Conservation (phyloP, 2,329 filamentous ascomycete genomes). For the Ophiobolus disseminans region DNA sequence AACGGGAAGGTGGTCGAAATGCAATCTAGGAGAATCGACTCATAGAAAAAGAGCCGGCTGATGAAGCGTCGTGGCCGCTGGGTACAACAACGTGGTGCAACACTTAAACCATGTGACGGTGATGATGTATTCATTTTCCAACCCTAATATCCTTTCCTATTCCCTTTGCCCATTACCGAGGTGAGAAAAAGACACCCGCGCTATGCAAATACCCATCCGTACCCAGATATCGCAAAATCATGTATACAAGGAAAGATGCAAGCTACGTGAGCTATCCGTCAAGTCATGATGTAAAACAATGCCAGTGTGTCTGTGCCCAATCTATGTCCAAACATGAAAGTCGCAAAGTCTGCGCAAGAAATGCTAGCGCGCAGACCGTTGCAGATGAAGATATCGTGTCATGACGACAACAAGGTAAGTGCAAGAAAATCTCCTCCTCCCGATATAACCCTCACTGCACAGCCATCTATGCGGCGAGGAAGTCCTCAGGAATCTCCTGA, state of each 20-base stretch:
- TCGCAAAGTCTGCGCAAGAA: background rate
- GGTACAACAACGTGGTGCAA: too few species aligned
- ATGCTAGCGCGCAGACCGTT: background rate
- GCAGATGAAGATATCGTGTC: background rate
- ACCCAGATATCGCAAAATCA: background rate
- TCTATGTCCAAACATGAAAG: background rate
- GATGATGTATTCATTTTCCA: too few species aligned
- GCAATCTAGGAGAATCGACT: too few species aligned
- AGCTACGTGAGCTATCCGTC: slow-evolving; percentile 4
- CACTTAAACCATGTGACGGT: too few species aligned
- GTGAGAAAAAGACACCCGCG: background rate
- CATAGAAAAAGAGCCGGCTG: too few species aligned
- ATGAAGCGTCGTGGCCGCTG: too few species aligned
- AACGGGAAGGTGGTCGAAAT: too few species aligned
- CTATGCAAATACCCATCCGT: slow-evolving; percentile 11
- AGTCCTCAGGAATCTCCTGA: slow-evolving; percentile 17
- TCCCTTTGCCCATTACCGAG: background rate
- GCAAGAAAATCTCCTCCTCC: background rate
- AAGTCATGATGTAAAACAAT: slow-evolving; percentile 4
- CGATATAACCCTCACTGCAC: background rate
- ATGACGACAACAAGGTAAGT: background rate
- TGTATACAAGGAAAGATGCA: slow-evolving; percentile 1
- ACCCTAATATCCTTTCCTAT: background rate
- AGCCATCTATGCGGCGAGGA: slow-evolving; percentile 22
- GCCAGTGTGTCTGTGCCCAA: background rate